Evolutionary conservation across 495 filamentous ascomycete species (phyloP).

Genomic region (Aspergillus sclerotioniger): DNA sequence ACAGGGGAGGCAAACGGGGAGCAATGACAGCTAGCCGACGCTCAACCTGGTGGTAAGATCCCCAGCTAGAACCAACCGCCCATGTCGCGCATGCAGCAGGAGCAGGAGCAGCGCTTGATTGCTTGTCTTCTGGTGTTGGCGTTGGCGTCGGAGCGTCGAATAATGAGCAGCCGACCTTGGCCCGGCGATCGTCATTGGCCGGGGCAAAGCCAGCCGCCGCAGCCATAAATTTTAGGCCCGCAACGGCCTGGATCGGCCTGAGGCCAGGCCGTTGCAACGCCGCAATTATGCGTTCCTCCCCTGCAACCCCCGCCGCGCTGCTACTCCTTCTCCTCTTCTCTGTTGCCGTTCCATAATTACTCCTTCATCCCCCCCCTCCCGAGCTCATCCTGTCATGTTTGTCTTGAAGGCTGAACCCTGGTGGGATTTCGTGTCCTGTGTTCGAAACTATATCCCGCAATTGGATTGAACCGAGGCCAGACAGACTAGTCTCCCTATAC

Average conservation of each 20-base stretch:
- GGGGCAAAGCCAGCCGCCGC: not conserved
- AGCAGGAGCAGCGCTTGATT: constrained; percentile 2
- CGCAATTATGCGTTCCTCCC: not conserved
- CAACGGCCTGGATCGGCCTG: not conserved
- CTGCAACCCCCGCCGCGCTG: not conserved
- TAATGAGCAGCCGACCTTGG: not conserved
- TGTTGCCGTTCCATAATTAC: not conserved
- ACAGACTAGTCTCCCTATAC: not conserved
- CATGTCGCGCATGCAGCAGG: constrained; percentile 15
- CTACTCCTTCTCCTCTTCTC: not conserved
- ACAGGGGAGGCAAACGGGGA: constrained; percentile 9
- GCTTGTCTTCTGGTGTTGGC: not conserved
- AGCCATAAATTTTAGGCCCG: not conserved
- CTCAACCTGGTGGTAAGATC: constrained; percentile 4
- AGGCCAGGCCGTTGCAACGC: not conserved
- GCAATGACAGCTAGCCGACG: not conserved
- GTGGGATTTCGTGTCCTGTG: not conserved
- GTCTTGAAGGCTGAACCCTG: not conserved
- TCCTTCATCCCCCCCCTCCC: not conserved
- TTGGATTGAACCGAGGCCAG: not conserved
- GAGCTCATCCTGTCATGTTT: not conserved
- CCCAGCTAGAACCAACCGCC: constrained; percentile 7
- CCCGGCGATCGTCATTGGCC: constrained; percentile 7
- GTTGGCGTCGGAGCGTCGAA: not conserved
- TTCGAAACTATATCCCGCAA: not conserved